These are phyloP conservation scores for Rhododendron vialii DNA, from an alignment of 148 eudicot genomes.

Conservation along the genomic window DNA sequence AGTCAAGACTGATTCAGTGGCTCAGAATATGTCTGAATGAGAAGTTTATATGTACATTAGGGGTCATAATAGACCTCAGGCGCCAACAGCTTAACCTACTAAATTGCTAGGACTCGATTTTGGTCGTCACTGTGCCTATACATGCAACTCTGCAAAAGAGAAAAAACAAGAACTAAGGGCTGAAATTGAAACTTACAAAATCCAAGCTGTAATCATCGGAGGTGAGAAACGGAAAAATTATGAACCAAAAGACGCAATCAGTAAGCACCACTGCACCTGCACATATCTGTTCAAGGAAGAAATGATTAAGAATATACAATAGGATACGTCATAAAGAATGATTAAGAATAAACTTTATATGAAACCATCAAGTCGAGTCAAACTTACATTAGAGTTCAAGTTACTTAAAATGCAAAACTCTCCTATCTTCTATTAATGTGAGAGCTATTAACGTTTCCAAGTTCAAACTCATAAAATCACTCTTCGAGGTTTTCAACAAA, in stretches of 20 bases:
- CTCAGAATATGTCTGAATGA: neutral
- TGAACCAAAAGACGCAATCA: conserved; percentile 80
- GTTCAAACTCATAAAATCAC: neutral
- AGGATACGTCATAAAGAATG: neutral
- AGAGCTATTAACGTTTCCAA: neutral
- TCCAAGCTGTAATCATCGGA: conserved; percentile 28
- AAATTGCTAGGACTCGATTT: neutral
- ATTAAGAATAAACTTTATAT: neutral
- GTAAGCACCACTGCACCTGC: conserved; percentile 84
- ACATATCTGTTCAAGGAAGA: conserved; percentile 38
- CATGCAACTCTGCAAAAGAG: neutral
- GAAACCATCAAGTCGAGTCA: neutral
- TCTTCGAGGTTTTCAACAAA: neutral
- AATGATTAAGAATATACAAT: neutral
- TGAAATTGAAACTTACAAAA: conserved; percentile 47
- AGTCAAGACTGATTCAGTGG: neutral
- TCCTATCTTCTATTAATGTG: neutral
- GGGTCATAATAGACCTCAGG: neutral
- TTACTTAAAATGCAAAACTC: neutral
- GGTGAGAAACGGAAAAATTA: conserved; percentile 62
- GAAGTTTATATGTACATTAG: neutral
- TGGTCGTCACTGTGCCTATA: neutral
- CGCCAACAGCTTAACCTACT: neutral
- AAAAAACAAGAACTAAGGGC: neutral
- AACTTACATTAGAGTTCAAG: neutral